Evolutionary conservation across 2,329 filamentous ascomycete species (phyloP).

Genomic region (Aspergillus caelatus): DNA sequence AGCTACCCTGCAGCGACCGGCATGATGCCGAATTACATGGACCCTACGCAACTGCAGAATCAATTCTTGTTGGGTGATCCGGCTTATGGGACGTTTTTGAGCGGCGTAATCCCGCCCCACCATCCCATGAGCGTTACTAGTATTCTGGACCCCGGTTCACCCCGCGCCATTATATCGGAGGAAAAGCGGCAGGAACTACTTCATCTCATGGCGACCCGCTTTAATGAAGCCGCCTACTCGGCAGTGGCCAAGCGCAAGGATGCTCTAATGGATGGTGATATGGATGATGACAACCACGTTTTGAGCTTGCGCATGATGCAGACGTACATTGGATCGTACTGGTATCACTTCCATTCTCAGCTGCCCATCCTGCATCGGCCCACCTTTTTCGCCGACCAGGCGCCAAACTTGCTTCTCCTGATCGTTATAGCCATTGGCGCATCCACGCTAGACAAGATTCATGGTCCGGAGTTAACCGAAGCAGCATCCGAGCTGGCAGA

Average conservation of each 20-base stretch:
- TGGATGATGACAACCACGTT: constrained; percentile 62
- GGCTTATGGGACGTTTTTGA: constrained; percentile 51
- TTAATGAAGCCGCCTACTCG: constrained; percentile 77
- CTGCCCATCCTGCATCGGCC: constrained; percentile 93
- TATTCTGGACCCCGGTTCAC: constrained; percentile 76
- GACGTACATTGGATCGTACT: constrained; percentile 89
- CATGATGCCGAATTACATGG: constrained; percentile 45
- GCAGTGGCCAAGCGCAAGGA: constrained; percentile 75
- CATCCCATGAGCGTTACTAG: constrained; percentile 91
- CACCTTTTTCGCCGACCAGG: constrained; percentile 86
- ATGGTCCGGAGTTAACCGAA: constrained; percentile 72
- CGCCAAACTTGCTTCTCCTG: constrained; percentile 80
- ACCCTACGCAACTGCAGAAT: constrained; percentile 50
- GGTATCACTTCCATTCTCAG: constrained; percentile 92
- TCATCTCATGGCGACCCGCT: constrained; percentile 77
- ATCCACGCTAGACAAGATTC: constrained; percentile 80
- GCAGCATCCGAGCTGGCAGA: constrained; percentile 82
- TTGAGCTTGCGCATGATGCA: constrained; percentile 95
- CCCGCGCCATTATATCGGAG: constrained; percentile 80
- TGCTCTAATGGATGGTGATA: constrained; percentile 75
- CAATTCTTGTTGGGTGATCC: constrained; percentile 56
- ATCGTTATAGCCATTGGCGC: constrained; percentile 92
- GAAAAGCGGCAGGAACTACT: constrained; percentile 83
- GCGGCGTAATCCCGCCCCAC: constrained; percentile 55
- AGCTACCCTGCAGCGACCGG: constrained; percentile 46